Evolutionary conservation across 2,329 filamentous ascomycete genomes (phyloP).

Genomic region (Biscogniauxia marginata): DNA sequence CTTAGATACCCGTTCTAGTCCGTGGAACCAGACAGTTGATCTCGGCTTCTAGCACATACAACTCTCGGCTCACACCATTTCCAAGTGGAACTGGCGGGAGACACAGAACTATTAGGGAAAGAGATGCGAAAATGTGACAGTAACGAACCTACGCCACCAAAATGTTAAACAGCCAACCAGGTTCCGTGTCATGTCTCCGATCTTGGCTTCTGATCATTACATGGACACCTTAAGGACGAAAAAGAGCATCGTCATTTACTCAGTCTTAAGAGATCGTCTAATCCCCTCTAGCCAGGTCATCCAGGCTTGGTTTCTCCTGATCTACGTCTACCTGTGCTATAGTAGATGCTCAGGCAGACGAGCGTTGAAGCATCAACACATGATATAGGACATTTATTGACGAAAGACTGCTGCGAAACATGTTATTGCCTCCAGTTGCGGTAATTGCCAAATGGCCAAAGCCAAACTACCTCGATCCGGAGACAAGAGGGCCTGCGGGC

Average conservation of each 20-base stretch:
- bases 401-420: conserved; percentile 8
- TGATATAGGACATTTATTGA: neutral
- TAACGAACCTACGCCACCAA: neutral
- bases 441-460: conserved; percentile 31
- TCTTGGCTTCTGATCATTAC: neutral
- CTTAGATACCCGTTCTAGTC: neutral
- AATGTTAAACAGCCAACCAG: neutral
- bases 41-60: neutral
- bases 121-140: neutral
- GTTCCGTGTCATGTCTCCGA: neutral
- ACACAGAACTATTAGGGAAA: neutral
- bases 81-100: neutral
- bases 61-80: neutral
- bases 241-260: neutral
- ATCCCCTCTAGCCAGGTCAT: neutral
- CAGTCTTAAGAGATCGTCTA: neutral
- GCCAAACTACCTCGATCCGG: conserved; percentile 33
- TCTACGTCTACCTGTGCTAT: neutral
- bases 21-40: neutral
- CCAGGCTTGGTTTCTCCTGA: neutral
- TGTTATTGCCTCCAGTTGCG: conserved; percentile 26
- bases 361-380: neutral
- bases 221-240: neutral
- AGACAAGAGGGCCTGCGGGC: conserved; percentile 30
- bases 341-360: neutral